phyloP scores from a whole-genome alignment of 2,329 filamentous ascomycete genomes.

The Chalaropsis thielavioides region DNA sequence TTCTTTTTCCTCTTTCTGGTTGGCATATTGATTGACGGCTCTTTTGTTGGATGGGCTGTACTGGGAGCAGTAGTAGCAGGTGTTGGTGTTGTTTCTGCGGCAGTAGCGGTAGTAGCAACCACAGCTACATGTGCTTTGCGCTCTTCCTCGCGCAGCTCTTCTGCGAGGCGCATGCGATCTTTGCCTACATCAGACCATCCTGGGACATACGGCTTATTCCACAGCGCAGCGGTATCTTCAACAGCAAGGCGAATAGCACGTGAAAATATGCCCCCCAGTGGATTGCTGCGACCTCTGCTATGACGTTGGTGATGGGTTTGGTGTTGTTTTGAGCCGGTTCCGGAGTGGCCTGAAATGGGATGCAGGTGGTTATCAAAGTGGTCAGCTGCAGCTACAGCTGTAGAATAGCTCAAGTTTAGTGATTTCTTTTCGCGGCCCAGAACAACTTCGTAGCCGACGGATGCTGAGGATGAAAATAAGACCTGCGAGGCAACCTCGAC shows the following conservation, averaged over 20 bases:
- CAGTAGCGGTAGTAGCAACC: not conserved
- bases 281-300: not conserved
- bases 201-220: slow-evolving; percentile 81
- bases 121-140: slow-evolving; percentile 8
- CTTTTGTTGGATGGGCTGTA: slow-evolving; percentile 17
- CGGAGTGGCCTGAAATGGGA: slow-evolving; percentile 2
- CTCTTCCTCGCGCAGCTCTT: slow-evolving; percentile 17
- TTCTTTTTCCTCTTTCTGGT: slow-evolving; percentile 41
- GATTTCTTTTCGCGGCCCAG: slow-evolving; percentile 78
- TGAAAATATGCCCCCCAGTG: slow-evolving; percentile 61
- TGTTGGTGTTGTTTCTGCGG: not conserved
- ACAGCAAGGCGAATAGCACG: slow-evolving; percentile 62
- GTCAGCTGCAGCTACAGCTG: slow-evolving; percentile 29
- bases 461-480: slow-evolving; percentile 78
- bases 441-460: slow-evolving; percentile 75
- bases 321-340: not conserved
- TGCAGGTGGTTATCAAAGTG: slow-evolving; percentile 1
- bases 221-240: slow-evolving; percentile 77
- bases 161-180: slow-evolving; percentile 18
- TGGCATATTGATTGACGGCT: slow-evolving; percentile 7
- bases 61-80: slow-evolving; percentile 19
- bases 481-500: slow-evolving; percentile 87
- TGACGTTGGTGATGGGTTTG: slow-evolving; percentile 39
- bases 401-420: slow-evolving; percentile 45
- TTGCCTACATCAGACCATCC: slow-evolving; percentile 38